Evolutionary conservation across 208 protist genomes (phyloP), one percentile per base, ranked within the genome.

Genomic region (Lotmaria passim): DNA sequence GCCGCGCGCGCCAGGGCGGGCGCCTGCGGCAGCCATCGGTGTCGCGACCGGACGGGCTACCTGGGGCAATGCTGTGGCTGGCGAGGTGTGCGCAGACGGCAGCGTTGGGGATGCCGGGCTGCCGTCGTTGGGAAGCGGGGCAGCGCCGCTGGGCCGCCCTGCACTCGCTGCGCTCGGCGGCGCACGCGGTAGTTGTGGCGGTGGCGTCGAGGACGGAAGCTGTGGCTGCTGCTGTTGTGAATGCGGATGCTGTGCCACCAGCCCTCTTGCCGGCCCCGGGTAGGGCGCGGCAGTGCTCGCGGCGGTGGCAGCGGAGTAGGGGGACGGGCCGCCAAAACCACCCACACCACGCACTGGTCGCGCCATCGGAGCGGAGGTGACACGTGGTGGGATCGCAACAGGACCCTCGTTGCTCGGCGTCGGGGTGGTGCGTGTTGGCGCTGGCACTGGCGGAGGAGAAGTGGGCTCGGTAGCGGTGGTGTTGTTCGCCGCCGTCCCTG

Each of bases 321-420:
- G 23, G 4, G 71, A 36, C 14, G 30, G 21, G 17, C 46, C 41
- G 44, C 52, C 21, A 30, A 19, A 15, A 3, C 34, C 44, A 28
- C 24, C 55, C 28, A 50, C 50, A 7, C 39, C 38, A 15, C 69
- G 63, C 26, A 66, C 21, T 10, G 56, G 21, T 3, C 71, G 71
- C n/a, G 67, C 47, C 74, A 79, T 79, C 0, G 74, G 74, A 0
- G 74, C 74, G 0, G 74, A 79, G 0, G 67, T 66, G 23, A 79
- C 75, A 23, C 74, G 66, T 1, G 74, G 74, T 3, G 74, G 74
- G 15, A 79, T 71, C 46, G 23, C 23, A 3, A 63, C 39, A 5
- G 61, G 41, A 5, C 30, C 53, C 26, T 59, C 62, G 39, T 51
- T 59, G 50, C n/a, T 11, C 2, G 62, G 60, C 10, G 33, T 26